Conservation (phyloP, 495 filamentous ascomycete genomes). For the Amniculicola lignicola region DNA sequence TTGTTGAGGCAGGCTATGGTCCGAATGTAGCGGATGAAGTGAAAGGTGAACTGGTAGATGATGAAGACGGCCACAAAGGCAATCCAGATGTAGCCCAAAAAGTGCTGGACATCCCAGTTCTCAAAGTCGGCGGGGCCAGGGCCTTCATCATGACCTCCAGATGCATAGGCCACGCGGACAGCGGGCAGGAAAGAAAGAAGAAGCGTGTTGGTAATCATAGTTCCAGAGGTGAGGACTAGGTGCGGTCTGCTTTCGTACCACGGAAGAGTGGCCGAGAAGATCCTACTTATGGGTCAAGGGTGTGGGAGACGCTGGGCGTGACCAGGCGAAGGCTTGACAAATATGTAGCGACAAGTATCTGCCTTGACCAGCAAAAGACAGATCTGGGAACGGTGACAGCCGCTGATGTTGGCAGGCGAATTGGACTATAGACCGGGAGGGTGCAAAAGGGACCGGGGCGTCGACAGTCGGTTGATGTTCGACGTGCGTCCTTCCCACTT, state of each 20-base stretch:
- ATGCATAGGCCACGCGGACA: conserved; percentile 12
- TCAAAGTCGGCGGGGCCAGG: conserved; percentile 23
- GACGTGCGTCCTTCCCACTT: conserved; percentile 21
- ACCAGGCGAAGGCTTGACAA: conserved; percentile 25
- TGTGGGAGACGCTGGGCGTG: conserved; percentile 4
- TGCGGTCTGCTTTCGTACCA: conserved; percentile 14
- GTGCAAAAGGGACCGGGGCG: conserved; percentile 12
- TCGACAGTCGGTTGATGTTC: conserved; percentile 6
- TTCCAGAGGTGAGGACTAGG: conserved; percentile 18
- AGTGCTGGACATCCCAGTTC: conserved; percentile 29
- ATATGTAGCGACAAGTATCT: conserved; percentile 28
- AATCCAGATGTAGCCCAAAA: conserved; percentile 33
- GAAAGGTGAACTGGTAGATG: conserved; percentile 33
- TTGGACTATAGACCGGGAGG: conserved; percentile 6
- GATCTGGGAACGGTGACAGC: conserved; percentile 21
- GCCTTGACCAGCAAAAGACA: conserved; percentile 36
- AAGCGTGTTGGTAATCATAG: conserved; percentile 16
- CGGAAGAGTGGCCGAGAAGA: conserved; percentile 12
- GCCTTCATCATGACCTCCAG: conserved; percentile 7
- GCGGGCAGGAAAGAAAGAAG: conserved; percentile 8
- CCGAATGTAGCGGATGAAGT: conserved; percentile 35
- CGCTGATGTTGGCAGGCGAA: not conserved
- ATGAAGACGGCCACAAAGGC: conserved; percentile 26
- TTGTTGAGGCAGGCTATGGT: conserved; percentile 38
- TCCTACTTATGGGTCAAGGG: conserved; percentile 26